phyloP scores from a whole-genome alignment of 805 yeast genomes.

The Candida methanosorbosa region DNA sequence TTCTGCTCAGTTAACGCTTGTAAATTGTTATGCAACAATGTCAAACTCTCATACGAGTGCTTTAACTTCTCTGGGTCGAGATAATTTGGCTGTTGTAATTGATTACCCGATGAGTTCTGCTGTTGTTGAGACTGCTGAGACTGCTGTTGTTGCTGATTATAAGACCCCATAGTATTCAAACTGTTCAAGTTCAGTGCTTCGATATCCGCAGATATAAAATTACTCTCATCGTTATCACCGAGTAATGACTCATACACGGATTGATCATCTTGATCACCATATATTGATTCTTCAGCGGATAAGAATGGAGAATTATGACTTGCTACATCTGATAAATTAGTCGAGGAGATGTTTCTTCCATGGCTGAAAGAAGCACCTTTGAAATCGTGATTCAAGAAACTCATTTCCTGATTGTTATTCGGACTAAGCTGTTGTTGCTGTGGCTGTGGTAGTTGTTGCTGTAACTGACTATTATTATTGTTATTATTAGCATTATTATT shows the following conservation, averaged over 20 bases:
- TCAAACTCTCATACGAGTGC: slow-evolving; percentile 7
- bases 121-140: no score
- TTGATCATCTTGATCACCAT: slow-evolving; percentile 12
- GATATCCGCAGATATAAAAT: slow-evolving; percentile 10
- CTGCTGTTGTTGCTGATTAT: slow-evolving; percentile 1
- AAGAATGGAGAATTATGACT: slow-evolving; percentile 21
- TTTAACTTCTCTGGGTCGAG: slow-evolving; percentile 1
- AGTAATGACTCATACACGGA: slow-evolving; percentile 2
- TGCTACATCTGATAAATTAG: slow-evolving; percentile 15
- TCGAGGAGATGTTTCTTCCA: slow-evolving; percentile 6
- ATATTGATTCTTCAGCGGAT: slow-evolving; percentile 16
- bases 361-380: slow-evolving; percentile 10
- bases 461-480: not conserved
- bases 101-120: not conserved
- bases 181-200: slow-evolving; percentile 7
- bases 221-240: slow-evolving; percentile 2
- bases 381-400: not conserved
- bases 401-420: not conserved
- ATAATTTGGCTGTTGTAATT: not conserved
- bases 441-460: not conserved
- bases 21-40: slow-evolving; percentile 4
- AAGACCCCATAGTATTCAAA: not conserved
- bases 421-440: not conserved
- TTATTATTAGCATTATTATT: not conserved
- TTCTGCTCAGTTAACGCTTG: slow-evolving; percentile 15